Evolutionary conservation across 2,329 filamentous ascomycete species (phyloP).

Genomic region (Cadophora sp.): DNA sequence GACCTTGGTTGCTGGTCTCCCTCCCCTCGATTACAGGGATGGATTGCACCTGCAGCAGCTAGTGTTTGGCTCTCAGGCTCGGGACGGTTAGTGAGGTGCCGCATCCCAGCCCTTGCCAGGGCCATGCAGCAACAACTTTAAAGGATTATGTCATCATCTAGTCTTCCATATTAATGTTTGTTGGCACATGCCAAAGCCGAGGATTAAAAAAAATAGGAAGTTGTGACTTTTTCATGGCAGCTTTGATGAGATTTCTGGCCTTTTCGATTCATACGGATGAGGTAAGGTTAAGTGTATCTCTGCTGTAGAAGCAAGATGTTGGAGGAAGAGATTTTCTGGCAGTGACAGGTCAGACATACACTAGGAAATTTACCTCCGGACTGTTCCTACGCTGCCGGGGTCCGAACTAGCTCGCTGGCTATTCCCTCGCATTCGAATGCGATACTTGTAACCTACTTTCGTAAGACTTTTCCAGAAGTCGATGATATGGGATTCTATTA

Average conservation of each 20-base stretch:
- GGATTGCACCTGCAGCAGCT: constrained; percentile 14
- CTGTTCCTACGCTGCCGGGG: neutral
- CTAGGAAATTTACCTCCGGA: neutral
- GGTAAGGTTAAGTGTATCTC: neutral
- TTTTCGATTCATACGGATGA: neutral
- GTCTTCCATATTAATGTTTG: neutral
- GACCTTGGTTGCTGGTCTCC: constrained; percentile 7
- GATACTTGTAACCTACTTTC: neutral
- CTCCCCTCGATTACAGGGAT: constrained; percentile 19
- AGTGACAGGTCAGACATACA: neutral
- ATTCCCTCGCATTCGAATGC: neutral
- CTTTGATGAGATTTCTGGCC: neutral
- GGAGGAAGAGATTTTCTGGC: neutral
- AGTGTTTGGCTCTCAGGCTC: constrained; percentile 13
- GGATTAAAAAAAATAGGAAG: neutral
- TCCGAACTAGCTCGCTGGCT: neutral
- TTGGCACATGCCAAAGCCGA: neutral
- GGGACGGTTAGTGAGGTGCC: neutral
- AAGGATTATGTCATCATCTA: constrained; percentile 10
- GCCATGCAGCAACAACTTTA: neutral
- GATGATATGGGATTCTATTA: neutral
- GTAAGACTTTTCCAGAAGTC: neutral
- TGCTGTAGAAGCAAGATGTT: neutral
- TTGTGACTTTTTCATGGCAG: neutral
- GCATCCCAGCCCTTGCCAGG: neutral